These are phyloP conservation scores for Hippophae gyantsensis DNA, from an alignment of 306 rosid species.

Conservation along the genomic window DNA sequence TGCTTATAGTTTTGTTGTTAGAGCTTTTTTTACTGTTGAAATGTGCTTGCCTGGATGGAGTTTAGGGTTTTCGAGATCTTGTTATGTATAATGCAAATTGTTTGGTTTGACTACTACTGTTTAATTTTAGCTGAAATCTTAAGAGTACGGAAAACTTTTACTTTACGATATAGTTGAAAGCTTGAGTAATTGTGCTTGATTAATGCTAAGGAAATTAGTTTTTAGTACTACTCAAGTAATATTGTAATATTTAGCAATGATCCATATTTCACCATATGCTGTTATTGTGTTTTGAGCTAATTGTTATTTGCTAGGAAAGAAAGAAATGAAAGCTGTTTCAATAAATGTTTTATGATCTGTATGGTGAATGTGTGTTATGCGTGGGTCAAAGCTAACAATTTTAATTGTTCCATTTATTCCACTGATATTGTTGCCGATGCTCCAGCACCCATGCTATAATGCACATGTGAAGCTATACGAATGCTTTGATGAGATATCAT, in stretches of 20 bases:
- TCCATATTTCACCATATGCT: too few species aligned
- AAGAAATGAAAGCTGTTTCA: too few species aligned
- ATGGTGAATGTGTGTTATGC: too few species aligned
- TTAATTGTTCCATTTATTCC: too few species aligned
- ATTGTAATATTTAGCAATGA: background rate
- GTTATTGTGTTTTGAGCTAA: too few species aligned
- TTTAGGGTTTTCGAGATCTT: slow-evolving; percentile 3
- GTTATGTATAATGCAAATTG: background rate
- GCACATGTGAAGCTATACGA: too few species aligned
- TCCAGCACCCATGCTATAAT: too few species aligned
- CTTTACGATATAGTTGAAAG: background rate
- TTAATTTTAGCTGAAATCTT: slow-evolving; percentile 1
- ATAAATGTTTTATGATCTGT: too few species aligned
- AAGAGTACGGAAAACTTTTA: background rate
- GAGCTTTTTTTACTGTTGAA: slow-evolving; percentile 3
- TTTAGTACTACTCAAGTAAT: background rate
- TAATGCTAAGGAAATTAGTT: background rate
- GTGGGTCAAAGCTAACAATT: too few species aligned
- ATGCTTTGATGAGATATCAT: too few species aligned
- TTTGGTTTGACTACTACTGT: background rate
- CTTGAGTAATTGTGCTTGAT: background rate
- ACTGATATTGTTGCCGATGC: too few species aligned
- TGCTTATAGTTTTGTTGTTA: background rate
- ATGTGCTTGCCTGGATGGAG: slow-evolving; percentile 4
- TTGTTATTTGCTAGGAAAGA: background rate